A percentile compares a stretch with the other conserved stretches of the same genome.
These are phyloP conservation scores for Aspergillus tanneri DNA, from an alignment of 2,329 filamentous ascomycete genomes.

Conservation along the genomic window DNA sequence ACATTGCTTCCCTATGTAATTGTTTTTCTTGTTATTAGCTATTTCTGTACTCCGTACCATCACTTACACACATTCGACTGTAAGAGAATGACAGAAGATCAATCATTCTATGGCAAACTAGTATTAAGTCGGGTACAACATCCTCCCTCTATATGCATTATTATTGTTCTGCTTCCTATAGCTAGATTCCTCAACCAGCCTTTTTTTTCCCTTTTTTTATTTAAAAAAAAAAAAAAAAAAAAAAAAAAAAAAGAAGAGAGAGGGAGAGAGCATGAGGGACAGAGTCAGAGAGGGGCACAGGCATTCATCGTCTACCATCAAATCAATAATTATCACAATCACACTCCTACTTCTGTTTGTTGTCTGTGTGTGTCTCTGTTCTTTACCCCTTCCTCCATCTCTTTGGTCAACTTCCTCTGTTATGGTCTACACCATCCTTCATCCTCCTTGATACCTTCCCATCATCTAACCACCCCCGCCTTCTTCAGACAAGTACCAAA, in stretches of 20 bases:
- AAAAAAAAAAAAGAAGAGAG: constrained; percentile 8
- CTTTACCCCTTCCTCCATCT: constrained; percentile 11
- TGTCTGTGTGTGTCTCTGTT: constrained; percentile 6
- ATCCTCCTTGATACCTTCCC: constrained; percentile 1
- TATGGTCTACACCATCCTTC: not conserved
- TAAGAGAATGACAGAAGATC: not conserved
- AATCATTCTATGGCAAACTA: not conserved
- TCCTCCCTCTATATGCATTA: too few relatives aligned
- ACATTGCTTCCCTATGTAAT: too few relatives aligned
- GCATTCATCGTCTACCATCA: not conserved
- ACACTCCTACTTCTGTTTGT: constrained; percentile 8
- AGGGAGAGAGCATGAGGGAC: constrained; percentile 4
- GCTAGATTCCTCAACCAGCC: constrained; percentile 10
- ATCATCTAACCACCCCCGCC: not conserved
- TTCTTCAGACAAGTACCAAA: not conserved
- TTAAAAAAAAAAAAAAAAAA: constrained; percentile 1
- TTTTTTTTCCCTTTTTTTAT: too few relatives aligned
- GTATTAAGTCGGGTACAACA: not conserved
- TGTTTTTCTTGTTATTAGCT: too few relatives aligned
- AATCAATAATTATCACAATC: constrained; percentile 8
- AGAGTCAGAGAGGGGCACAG: not conserved
- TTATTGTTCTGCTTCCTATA: constrained; percentile 1
- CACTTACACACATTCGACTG: too few relatives aligned
- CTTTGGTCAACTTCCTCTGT: constrained; percentile 5
- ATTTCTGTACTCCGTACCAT: too few relatives aligned